Evolutionary conservation across 1,284 basidiomycete species (phyloP).

Genomic region (Fistulina hepatica): DNA sequence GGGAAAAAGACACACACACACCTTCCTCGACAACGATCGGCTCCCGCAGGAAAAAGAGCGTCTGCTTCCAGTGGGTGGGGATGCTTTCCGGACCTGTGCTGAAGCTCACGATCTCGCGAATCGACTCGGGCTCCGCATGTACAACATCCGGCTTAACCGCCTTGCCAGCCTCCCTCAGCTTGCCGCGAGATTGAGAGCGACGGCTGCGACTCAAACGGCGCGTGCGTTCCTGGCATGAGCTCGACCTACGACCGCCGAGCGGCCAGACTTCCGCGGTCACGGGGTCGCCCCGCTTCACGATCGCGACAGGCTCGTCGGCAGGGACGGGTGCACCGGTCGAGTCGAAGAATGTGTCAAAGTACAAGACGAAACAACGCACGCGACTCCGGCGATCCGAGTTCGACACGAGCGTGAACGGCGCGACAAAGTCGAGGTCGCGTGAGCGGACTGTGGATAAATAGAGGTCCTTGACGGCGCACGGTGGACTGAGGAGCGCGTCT

Average conservation of each 20-base stretch:
- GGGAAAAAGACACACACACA: slow-evolving; percentile 22
- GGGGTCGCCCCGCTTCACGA: slow-evolving; percentile 46
- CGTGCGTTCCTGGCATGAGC: too few species aligned
- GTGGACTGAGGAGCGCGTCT: slow-evolving; percentile 59
- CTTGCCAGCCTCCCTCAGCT: too few species aligned
- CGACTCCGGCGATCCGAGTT: slow-evolving; percentile 49
- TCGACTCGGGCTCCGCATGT: slow-evolving; percentile 39
- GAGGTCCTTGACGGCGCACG: slow-evolving; percentile 72
- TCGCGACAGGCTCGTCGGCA: slow-evolving; percentile 37
- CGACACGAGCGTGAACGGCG: slow-evolving; percentile 60
- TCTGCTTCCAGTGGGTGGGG: slow-evolving; percentile 98
- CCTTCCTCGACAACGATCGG: slow-evolving; percentile 70
- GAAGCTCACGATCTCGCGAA: slow-evolving; percentile 60
- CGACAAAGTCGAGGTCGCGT: slow-evolving; percentile 69
- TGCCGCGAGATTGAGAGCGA: too few species aligned
- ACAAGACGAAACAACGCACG: slow-evolving; percentile 78
- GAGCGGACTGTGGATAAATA: slow-evolving; percentile 52
- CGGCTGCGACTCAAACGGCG: too few species aligned
- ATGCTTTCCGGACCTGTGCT: slow-evolving; percentile 83
- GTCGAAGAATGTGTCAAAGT: slow-evolving; percentile 92
- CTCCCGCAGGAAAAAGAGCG: slow-evolving; percentile 77
- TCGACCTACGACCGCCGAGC: too few species aligned
- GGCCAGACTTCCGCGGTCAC: slow-evolving; percentile 70
- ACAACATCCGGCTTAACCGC: too few species aligned
- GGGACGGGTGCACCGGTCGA: slow-evolving; percentile 44